Conservation (phyloP, 2,329 filamentous ascomycete genomes). For the Colletotrichum incanum region DNA sequence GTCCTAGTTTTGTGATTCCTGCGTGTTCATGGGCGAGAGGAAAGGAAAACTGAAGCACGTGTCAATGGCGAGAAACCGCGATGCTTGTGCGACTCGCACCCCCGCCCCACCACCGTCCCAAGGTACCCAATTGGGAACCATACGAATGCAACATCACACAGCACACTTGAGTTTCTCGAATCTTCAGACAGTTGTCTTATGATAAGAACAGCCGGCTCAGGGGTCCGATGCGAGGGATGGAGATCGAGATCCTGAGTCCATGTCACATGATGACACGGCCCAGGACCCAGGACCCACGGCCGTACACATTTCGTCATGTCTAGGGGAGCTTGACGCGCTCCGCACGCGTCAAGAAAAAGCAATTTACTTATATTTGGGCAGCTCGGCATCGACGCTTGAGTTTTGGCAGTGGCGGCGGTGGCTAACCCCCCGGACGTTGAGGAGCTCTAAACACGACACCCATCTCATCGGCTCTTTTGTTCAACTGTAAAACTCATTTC, state of each 20-base stretch:
- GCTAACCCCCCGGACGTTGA: neutral
- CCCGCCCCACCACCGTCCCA: too few relatives aligned
- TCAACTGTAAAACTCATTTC: too few relatives aligned
- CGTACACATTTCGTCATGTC: constrained; percentile 22
- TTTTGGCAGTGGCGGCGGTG: neutral
- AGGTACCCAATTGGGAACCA: neutral
- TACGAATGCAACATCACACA: neutral
- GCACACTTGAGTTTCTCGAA: neutral
- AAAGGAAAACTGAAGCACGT: neutral
- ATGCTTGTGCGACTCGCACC: neutral
- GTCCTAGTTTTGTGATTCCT: neutral
- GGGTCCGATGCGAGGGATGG: neutral
- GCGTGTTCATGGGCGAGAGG: neutral
- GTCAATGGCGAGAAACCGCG: neutral
- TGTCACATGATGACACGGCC: constrained; percentile 8
- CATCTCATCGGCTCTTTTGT: neutral
- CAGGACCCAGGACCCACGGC: neutral
- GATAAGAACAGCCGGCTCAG: neutral
- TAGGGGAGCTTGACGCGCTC: constrained; percentile 5
- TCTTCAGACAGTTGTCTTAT: neutral
- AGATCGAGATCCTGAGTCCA: neutral
- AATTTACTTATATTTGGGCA: neutral
- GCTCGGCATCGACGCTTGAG: neutral
- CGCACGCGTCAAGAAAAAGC: constrained; percentile 19
- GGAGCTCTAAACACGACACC: neutral